Conservation (phyloP, 2,329 filamentous ascomycete species). For the Sarocladium strictum region DNA sequence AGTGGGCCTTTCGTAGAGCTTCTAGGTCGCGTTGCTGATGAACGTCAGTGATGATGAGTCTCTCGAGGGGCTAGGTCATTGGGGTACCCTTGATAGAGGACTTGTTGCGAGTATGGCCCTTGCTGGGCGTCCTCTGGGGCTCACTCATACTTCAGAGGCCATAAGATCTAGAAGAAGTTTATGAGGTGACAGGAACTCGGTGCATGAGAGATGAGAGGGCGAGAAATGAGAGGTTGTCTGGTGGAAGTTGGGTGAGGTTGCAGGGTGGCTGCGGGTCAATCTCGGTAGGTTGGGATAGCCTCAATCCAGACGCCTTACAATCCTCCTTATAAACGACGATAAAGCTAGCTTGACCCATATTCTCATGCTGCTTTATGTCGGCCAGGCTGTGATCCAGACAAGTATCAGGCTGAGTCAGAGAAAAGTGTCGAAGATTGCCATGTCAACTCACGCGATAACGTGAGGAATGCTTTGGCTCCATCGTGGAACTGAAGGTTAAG, state of each 20-base stretch:
- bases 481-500: too few species aligned
- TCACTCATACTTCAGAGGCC: slow-evolving; percentile 20
- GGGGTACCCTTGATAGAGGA: slow-evolving; percentile 30
- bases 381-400: too few species aligned
- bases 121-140: slow-evolving; percentile 20
- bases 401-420: too few species aligned
- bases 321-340: too few species aligned
- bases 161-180: neutral
- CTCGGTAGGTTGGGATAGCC: too few species aligned
- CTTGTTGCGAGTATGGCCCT: slow-evolving; percentile 31
- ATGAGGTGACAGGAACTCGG: neutral
- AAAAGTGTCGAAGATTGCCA: too few species aligned
- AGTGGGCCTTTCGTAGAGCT: slow-evolving; percentile 74
- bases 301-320: too few species aligned
- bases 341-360: too few species aligned
- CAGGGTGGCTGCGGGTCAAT: neutral
- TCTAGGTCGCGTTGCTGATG: slow-evolving; percentile 48
- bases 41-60: neutral
- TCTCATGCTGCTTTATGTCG: too few species aligned
- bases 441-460: too few species aligned
- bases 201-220: neutral
- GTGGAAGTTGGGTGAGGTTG: neutral
- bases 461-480: too few species aligned
- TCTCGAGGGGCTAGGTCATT: neutral
- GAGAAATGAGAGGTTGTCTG: neutral